phyloP scores from a whole-genome alignment of 805 yeast genomes.

The Pichia rugopelliculosa region DNA sequence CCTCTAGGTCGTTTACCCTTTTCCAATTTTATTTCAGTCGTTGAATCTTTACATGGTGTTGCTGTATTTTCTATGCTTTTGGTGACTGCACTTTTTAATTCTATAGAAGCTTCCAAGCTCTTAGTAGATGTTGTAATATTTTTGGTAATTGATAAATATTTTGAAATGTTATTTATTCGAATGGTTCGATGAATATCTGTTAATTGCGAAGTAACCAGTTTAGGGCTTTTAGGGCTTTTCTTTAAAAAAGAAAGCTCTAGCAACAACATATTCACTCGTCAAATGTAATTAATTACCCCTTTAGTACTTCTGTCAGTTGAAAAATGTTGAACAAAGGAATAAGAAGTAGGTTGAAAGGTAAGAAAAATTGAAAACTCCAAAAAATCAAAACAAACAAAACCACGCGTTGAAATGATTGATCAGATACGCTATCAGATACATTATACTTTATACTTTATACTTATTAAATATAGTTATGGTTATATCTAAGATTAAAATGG shows the following conservation, averaged over 20 bases:
- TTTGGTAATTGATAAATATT: background rate
- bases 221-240: background rate
- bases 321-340: background rate
- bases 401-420: background rate
- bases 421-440: too few relatives aligned
- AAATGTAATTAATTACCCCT: too few relatives aligned
- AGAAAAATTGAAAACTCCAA: background rate
- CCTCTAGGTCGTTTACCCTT: conserved; percentile 11
- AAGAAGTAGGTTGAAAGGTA: background rate
- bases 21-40: background rate
- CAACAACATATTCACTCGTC: background rate
- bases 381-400: background rate
- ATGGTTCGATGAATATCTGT: conserved; percentile 1
- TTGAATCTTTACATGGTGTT: background rate
- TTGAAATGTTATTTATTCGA: conserved; percentile 1
- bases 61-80: background rate
- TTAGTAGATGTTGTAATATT: background rate
- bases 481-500: too few relatives aligned
- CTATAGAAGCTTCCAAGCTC: background rate
- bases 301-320: background rate
- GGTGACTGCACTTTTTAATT: background rate
- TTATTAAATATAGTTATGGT: too few relatives aligned
- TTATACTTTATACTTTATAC: too few relatives aligned
- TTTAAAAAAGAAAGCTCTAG: conserved; percentile 1
- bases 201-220: background rate